phyloP scores from a whole-genome alignment of 2,329 filamentous ascomycete species.

The Arthrobotrys iridis region DNA sequence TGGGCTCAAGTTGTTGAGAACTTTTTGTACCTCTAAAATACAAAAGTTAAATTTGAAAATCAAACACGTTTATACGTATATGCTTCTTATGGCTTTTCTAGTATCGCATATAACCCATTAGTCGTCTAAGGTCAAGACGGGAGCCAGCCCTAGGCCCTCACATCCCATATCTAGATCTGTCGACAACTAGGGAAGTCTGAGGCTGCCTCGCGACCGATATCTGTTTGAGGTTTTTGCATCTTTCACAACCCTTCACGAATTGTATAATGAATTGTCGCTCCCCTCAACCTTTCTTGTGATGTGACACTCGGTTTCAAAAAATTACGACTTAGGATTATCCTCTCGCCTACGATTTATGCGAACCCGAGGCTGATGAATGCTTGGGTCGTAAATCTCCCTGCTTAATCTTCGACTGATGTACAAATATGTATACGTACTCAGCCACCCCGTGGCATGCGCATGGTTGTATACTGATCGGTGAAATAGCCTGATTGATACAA shows the following conservation, averaged over 20 bases:
- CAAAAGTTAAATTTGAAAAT: slow-evolving; percentile 11
- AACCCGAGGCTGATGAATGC: not conserved
- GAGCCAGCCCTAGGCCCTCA: too few species aligned
- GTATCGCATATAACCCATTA: too few species aligned
- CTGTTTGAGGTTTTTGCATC: too few species aligned
- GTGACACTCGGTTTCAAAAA: slow-evolving; percentile 27
- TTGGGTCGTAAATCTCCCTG: slow-evolving; percentile 9
- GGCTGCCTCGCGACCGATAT: too few species aligned
- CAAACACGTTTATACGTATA: not conserved
- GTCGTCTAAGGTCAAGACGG: too few species aligned
- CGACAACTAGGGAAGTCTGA: too few species aligned
- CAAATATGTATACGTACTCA: slow-evolving; percentile 14
- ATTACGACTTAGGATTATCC: not conserved
- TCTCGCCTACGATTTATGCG: slow-evolving; percentile 30
- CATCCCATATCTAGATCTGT: too few species aligned
- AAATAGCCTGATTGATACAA: slow-evolving; percentile 26
- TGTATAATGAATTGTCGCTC: not conserved
- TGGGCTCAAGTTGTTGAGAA: slow-evolving; percentile 14
- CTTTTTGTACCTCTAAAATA: not conserved
- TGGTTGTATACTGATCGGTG: slow-evolving; percentile 23
- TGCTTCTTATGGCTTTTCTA: too few species aligned
- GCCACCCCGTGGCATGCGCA: slow-evolving; percentile 38
- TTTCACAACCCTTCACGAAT: not conserved
- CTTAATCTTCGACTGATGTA: slow-evolving; percentile 19
- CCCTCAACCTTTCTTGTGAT: not conserved